These are phyloP conservation scores for Boehmeria nivea DNA, from an alignment of 306 rosid genomes.

Conservation along the genomic window DNA sequence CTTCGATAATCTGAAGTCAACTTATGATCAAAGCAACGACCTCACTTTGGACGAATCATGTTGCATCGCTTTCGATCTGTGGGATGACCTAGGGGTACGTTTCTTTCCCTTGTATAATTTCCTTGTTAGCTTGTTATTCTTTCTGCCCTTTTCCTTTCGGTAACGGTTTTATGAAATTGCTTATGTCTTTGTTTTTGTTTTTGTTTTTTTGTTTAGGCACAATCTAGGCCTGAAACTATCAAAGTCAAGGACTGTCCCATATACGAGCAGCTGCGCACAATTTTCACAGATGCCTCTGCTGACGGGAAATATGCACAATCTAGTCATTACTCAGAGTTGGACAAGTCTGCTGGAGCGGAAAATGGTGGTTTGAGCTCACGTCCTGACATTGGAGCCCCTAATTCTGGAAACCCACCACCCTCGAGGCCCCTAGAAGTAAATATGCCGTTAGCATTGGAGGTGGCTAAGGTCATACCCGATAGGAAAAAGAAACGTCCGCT, in stretches of 20 bases:
- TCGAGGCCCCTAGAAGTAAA: too few relatives aligned
- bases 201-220: too few relatives aligned
- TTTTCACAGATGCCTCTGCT: conserved; percentile 67
- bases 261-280: conserved; percentile 74
- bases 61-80: conserved; percentile 58
- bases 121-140: too few relatives aligned
- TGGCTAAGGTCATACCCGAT: conserved; percentile 33
- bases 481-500: too few relatives aligned
- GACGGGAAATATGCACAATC: conserved; percentile 81
- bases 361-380: too few relatives aligned
- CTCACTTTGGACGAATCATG: conserved; percentile 59
- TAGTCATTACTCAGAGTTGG: conserved; percentile 69
- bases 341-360: too few relatives aligned
- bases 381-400: conserved; percentile 37
- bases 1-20: conserved; percentile 56
- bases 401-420: conserved; percentile 32
- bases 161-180: too few relatives aligned
- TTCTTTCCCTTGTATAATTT: conserved; percentile 11
- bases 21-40: conserved; percentile 61
- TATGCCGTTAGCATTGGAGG: conserved; percentile 42
- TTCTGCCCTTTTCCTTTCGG: too few relatives aligned
- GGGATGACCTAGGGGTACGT: conserved; percentile 73
- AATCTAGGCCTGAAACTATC: conserved; percentile 46
- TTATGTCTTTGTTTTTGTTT: too few relatives aligned
- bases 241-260: conserved; percentile 74